Evolutionary conservation across 352 stramenopile genomes (phyloP), one percentile per base, ranked within the genome.

Genomic region (Thalassiosira mediterranea): DNA sequence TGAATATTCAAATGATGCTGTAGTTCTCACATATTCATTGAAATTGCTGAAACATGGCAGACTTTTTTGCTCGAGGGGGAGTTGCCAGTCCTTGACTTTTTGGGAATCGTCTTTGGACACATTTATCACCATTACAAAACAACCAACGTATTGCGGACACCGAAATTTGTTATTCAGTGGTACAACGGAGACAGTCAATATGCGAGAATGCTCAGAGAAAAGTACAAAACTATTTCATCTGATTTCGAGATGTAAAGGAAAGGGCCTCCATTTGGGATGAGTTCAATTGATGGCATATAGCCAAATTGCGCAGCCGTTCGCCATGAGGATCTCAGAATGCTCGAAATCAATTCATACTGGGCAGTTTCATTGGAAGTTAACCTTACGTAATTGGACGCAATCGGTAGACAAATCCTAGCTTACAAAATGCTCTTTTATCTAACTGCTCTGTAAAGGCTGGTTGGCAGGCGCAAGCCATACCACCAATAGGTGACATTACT

Each of bases 31-130:
- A n/a, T n/a, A n/a, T n/a, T n/a, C n/a, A n/a, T n/a, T n/a, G n/a
- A n/a, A n/a, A n/a, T n/a, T n/a, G n/a, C n/a, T n/a, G n/a, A n/a
- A n/a, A n/a, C n/a, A n/a, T n/a, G n/a, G 15, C 63, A 95, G 76
- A 95, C 90, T 48, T 93, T 92, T 70, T 66, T 95, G 17, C 70
- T 95, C 1, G 90, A 95, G 62, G 88, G 89, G 34, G 86, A 93
- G 70, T 57, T 85, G 10, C 90, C 90, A 26, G 57, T 89, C 25
- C 68, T 92, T 53, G 90, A 95, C 58, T 90, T 94, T 60, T 76
- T 95, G 32, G 90, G 90, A 8, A 95, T 95, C 59, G 85, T 91
- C 7, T 93, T 95, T 81, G 90, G 90, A 19, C 90, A 95, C 59
- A 80, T 94, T 21, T 95, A 94, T 74, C 79, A 91, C 71, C 84